Evolutionary conservation across 495 filamentous ascomycete species (phyloP).

Genomic region (Podospora pseudoanserina): DNA sequence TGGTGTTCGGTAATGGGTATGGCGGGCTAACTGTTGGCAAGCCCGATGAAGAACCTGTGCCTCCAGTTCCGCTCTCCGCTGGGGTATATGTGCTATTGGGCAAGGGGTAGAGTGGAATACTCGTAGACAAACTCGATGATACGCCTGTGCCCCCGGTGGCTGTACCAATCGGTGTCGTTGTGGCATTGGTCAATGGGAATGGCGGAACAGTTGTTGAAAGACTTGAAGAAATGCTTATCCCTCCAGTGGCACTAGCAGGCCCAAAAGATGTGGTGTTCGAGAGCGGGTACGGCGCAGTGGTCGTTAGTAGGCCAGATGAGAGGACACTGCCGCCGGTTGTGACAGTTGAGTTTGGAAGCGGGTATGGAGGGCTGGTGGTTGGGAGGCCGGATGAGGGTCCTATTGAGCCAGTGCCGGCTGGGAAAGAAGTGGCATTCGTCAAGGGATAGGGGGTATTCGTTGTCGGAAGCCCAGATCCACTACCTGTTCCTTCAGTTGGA

Average conservation of each 20-base stretch:
- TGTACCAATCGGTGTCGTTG: constrained; percentile 1
- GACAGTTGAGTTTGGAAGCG: background rate
- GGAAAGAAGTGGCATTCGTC: background rate
- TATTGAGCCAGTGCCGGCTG: background rate
- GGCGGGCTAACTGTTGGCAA: background rate
- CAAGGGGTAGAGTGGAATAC: background rate
- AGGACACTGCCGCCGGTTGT: background rate
- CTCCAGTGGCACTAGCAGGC: constrained; percentile 1
- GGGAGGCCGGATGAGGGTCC: background rate
- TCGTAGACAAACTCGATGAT: background rate
- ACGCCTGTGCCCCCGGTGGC: constrained; percentile 5
- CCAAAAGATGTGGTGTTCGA: constrained; percentile 15
- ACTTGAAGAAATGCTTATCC: constrained; percentile 1
- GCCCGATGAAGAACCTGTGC: background rate
- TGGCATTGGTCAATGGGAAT: constrained; percentile 18
- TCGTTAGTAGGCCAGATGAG: background rate
- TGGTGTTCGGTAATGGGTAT: background rate
- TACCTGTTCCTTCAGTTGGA: too few relatives aligned
- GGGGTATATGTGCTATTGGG: background rate
- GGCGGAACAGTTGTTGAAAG: constrained; percentile 6
- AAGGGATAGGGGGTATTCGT: background rate
- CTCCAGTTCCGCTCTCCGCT: background rate
- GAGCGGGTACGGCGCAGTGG: background rate
- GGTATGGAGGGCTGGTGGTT: background rate
- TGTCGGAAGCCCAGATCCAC: too few relatives aligned